phyloP scores from a whole-genome alignment of 176 grass and related monocot genomes.

The Lolium rigidum region DNA sequence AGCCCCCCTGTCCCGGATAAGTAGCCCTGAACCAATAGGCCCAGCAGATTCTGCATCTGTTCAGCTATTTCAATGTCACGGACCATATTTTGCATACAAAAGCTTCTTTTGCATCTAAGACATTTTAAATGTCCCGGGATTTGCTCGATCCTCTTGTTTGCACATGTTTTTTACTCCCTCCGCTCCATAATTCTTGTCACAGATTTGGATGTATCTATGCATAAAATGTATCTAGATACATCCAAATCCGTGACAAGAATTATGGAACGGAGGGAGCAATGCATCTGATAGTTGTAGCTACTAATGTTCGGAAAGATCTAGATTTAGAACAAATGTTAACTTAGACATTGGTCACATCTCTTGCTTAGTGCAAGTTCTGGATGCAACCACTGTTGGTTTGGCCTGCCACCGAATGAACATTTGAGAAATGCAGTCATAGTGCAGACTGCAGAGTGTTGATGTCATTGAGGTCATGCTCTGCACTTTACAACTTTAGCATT shows the following conservation, averaged over 20 bases:
- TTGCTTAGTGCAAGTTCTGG: not conserved
- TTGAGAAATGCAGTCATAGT: not conserved
- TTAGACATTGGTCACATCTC: not conserved
- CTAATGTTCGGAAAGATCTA: too few species aligned
- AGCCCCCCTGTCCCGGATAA: not conserved
- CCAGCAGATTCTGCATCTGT: not conserved
- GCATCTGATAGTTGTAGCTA: too few species aligned
- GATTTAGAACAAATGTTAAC: too few species aligned
- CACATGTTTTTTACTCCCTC: too few species aligned
- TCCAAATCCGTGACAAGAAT: too few species aligned
- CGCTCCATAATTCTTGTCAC: too few species aligned
- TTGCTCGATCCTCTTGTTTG: too few species aligned
- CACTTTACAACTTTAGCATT: not conserved
- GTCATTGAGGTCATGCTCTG: not conserved
- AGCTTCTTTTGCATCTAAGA: not conserved
- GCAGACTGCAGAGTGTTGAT: not conserved
- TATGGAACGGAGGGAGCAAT: too few species aligned
- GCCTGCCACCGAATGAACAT: not conserved
- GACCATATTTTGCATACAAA: not conserved
- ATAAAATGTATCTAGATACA: too few species aligned
- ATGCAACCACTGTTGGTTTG: not conserved
- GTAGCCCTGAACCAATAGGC: not conserved
- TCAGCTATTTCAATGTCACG: not conserved
- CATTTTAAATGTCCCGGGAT: not conserved
- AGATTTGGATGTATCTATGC: too few species aligned